phyloP scores from a whole-genome alignment of 257 asterid species.

The Salvia splendens region DNA sequence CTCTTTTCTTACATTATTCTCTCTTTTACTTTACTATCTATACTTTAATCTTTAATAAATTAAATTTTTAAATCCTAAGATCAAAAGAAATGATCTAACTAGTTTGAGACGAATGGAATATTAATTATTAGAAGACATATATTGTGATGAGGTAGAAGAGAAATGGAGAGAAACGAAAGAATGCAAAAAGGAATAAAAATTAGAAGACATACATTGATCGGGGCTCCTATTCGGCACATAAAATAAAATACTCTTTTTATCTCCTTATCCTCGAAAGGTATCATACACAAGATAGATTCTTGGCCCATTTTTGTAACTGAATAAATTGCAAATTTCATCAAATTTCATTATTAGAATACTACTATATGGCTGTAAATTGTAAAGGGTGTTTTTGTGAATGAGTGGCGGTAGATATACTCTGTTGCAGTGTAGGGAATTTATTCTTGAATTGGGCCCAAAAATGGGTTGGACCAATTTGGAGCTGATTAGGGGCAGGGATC shows the following conservation, averaged over 20 bases:
- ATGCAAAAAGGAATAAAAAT: background rate
- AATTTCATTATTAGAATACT: too few relatives aligned
- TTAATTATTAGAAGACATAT: too few relatives aligned
- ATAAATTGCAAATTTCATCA: background rate
- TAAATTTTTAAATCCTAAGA: too few relatives aligned
- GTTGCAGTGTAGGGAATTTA: conserved; percentile 7
- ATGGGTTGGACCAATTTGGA: conserved; percentile 24
- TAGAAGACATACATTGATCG: background rate
- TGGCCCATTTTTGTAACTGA: conserved; percentile 25
- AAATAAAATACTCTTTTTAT: conserved; percentile 12
- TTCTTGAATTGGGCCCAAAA: background rate
- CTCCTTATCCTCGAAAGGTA: conserved; percentile 21
- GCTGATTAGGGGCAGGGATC: background rate
- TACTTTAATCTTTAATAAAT: too few relatives aligned
- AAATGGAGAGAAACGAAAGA: background rate
- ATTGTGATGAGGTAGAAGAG: background rate
- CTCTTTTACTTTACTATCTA: too few relatives aligned
- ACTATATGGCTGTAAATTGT: too few relatives aligned
- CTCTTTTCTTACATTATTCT: too few relatives aligned
- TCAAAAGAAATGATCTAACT: too few relatives aligned
- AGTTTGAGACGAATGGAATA: too few relatives aligned
- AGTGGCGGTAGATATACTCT: background rate
- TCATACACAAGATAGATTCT: conserved; percentile 11
- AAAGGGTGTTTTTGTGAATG: too few relatives aligned
- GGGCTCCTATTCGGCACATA: conserved; percentile 10